Evolutionary conservation across 805 yeast genomes (phyloP).

Genomic region (Limtongia smithiae): DNA sequence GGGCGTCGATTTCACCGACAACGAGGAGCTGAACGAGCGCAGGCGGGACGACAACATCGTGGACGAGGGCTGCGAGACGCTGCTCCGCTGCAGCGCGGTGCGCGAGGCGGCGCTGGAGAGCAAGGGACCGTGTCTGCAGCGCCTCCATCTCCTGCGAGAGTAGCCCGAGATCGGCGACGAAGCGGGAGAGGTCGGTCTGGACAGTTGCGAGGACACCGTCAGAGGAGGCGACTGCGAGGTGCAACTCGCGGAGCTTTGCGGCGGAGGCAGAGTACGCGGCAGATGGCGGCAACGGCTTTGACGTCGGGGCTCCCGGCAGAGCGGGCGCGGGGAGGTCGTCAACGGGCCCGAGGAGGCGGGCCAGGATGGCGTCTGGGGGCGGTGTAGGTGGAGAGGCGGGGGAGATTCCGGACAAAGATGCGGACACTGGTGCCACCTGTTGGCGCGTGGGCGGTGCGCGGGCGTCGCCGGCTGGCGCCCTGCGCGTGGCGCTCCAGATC

Average conservation of each 20-base stretch:
- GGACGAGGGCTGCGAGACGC: conserved; percentile 67
- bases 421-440: too few species aligned
- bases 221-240: too few species aligned
- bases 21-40: conserved; percentile 56
- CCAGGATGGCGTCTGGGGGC: too few species aligned
- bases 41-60: conserved; percentile 75
- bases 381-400: neutral
- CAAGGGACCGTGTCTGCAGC: conserved; percentile 52
- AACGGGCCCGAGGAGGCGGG: too few species aligned
- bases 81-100: conserved; percentile 48
- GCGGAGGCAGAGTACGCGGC: too few species aligned
- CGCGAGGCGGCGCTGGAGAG: conserved; percentile 47
- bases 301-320: too few species aligned
- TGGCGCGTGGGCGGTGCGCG: neutral
- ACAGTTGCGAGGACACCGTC: conserved; percentile 24
- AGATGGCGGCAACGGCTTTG: too few species aligned
- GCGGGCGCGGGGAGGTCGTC: too few species aligned
- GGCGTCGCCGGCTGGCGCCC: neutral
- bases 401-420: neutral
- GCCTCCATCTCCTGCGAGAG: conserved; percentile 60
- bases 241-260: too few species aligned
- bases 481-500: conserved; percentile 26
- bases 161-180: conserved; percentile 55
- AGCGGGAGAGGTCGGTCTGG: conserved; percentile 49
- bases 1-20: conserved; percentile 51